Base-by-base conservation (phyloP, 164 flowering plant species). In the grape (Vitis vinifera) region DNA sequence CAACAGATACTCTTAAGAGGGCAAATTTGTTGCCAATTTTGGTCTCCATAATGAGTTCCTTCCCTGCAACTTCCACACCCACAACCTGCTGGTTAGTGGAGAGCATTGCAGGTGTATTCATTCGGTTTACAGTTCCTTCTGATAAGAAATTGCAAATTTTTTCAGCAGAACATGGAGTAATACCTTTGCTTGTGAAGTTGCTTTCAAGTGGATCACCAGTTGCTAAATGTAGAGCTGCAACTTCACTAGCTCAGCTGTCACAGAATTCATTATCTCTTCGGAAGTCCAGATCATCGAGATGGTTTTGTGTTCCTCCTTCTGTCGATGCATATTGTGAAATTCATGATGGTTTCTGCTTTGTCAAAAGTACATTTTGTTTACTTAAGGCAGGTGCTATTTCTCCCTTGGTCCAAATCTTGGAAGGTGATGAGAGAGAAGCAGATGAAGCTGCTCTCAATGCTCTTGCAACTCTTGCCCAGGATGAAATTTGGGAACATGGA, bases 391-490 rank as follows among this genome's bases (percentile, higher is more conserved):
- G 82, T 7, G 96, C 96, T 17, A 50, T 91, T 31, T 51, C 87
- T 64, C 86, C 89, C 17, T 55, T 94, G 49, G 70, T 89, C 65
- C 75, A 75, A 69, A 66, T 83, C 55, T 70, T 93, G 76, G 86
- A 84, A 81, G 86, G 89, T 29, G 60, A 76, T 17, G 88, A 86
- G 15, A 81, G 90, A 75, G 93, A 81, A 71, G 88, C 93, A 2
- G 94, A 91, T 79, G 97, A 88, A 72, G 86, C 94, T 4, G 90
- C 82, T 62, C 86, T 94, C 19, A 57, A 63, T 49, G 88, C 91
- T 19, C 80, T 94, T 47, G 75, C 94, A 51, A 91, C 97, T 59
- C 86, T 94, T 12, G 37, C 89, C 75, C 83, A 80, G 16, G 94
- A 94, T 62, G 88, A 86, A 61, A 86, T 84, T 9, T 90, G 86